Percentiles rank a stretch among this genome's conserved stretches.
Evolutionary conservation across 1,284 basidiomycete genomes (phyloP).

Genomic region (Marasmius tenuissimus): DNA sequence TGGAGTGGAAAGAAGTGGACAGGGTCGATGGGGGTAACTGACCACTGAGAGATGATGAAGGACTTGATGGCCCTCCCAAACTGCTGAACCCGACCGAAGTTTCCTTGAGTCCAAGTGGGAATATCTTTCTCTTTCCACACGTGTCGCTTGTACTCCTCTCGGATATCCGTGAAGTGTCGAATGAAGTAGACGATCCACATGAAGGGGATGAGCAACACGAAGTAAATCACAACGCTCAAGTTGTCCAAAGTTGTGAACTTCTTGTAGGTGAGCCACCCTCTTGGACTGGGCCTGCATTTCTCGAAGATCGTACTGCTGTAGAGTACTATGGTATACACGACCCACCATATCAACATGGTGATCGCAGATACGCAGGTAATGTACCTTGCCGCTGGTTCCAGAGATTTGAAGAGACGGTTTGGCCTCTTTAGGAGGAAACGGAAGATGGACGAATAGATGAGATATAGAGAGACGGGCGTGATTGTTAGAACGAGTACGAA

Average conservation of each 20-base stretch:
- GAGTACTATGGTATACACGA: conserved; percentile 1
- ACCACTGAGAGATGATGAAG: conserved; percentile 11
- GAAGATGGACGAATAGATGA: conserved; percentile 6
- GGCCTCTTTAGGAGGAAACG: conserved; percentile 1
- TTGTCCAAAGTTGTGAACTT: background rate
- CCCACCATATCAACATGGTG: conserved; percentile 4
- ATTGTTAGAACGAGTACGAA: conserved; percentile 9
- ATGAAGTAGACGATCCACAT: conserved; percentile 11
- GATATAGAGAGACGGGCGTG: conserved; percentile 11
- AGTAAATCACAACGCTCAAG: background rate
- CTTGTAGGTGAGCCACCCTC: conserved; percentile 7
- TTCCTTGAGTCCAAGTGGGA: background rate
- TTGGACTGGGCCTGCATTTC: background rate
- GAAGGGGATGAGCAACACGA: background rate
- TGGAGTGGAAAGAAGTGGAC: background rate
- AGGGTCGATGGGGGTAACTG: background rate
- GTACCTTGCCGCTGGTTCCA: background rate
- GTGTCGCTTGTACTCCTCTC: conserved; percentile 10
- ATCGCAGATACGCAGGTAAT: conserved; percentile 2
- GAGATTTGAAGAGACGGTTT: conserved; percentile 6
- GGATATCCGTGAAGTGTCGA: conserved; percentile 12
- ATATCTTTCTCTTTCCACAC: conserved; percentile 5
- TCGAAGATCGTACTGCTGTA: conserved; percentile 4
- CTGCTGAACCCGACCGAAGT: conserved; percentile 6
- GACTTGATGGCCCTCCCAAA: conserved; percentile 3